Conservation (phyloP, 805 yeast genomes). For the Ogataea paradorogensis region DNA sequence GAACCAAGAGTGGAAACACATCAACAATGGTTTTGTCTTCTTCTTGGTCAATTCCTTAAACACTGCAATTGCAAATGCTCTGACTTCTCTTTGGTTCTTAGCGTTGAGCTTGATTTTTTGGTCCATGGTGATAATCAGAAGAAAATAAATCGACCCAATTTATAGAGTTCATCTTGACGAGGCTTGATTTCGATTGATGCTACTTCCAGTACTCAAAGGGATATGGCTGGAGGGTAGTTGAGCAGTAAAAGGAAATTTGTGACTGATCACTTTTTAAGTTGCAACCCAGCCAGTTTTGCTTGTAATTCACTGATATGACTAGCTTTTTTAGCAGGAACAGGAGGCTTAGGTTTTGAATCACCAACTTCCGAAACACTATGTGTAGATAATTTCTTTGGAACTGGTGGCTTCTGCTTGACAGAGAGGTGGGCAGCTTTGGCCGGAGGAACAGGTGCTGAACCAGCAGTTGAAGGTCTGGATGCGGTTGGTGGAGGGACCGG, state of each 20-base stretch:
- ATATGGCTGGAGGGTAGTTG: not conserved
- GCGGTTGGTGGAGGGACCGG: conserved; percentile 22
- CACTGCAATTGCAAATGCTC: conserved; percentile 16
- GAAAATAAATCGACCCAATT: not conserved
- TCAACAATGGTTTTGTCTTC: conserved; percentile 22
- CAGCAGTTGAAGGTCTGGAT: conserved; percentile 8
- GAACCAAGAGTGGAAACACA: conserved; percentile 22
- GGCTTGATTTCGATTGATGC: not conserved
- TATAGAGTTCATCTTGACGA: not conserved
- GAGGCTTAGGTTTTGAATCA: conserved; percentile 6
- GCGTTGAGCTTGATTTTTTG: conserved; percentile 13
- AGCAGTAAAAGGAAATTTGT: conserved; percentile 1
- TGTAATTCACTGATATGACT: conserved; percentile 33
- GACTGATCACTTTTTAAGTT: conserved; percentile 16
- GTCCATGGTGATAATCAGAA: not conserved
- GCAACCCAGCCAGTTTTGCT: conserved; percentile 25
- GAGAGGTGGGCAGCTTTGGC: conserved; percentile 10
- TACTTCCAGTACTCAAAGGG: not conserved
- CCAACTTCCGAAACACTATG: conserved; percentile 1
- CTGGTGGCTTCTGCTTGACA: conserved; percentile 10
- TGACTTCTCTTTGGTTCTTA: conserved; percentile 11
- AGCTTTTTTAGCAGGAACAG: conserved; percentile 16
- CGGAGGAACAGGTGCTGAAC: conserved; percentile 1
- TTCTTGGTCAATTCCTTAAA: conserved; percentile 23
- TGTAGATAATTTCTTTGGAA: conserved; percentile 6